phyloP scores from a whole-genome alignment of 306 rosid genomes.

The Dryas alaskensis region DNA sequence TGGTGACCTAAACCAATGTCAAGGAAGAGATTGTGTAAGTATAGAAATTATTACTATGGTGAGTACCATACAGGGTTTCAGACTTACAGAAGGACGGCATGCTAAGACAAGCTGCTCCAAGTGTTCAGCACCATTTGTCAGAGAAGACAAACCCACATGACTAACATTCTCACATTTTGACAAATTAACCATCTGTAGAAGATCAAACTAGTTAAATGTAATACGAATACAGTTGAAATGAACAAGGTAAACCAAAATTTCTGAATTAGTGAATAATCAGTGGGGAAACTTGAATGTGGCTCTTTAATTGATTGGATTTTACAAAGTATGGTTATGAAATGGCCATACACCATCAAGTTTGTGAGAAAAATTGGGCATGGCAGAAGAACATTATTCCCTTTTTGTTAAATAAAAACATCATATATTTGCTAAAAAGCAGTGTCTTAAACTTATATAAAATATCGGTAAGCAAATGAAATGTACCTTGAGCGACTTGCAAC shows the following conservation, averaged over 20 bases:
- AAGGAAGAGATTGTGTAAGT: constrained; percentile 17
- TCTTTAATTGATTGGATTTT: neutral
- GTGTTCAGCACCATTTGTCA: constrained; percentile 49
- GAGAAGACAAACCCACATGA: constrained; percentile 58
- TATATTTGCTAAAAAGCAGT: neutral
- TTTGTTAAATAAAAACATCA: neutral
- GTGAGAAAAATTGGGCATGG: neutral
- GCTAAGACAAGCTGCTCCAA: constrained; percentile 57
- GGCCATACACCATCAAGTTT: neutral
- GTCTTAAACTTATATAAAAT: neutral
- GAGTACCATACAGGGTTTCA: constrained; percentile 11
- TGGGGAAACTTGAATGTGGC: neutral
- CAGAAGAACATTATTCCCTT: neutral
- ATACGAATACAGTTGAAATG: neutral
- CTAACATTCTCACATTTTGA: constrained; percentile 53
- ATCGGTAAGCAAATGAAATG: neutral
- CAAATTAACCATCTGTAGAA: constrained; percentile 54
- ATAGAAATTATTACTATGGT: constrained; percentile 8
- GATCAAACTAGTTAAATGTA: constrained; percentile 1
- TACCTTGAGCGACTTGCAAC: constrained; percentile 41
- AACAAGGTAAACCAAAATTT: neutral
- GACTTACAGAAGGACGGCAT: constrained; percentile 54
- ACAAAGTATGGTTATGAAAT: neutral
- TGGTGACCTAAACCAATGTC: constrained; percentile 45
- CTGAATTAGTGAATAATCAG: neutral